Conservation (phyloP, 345 rosid species). For the Anastatica hierochuntica region DNA sequence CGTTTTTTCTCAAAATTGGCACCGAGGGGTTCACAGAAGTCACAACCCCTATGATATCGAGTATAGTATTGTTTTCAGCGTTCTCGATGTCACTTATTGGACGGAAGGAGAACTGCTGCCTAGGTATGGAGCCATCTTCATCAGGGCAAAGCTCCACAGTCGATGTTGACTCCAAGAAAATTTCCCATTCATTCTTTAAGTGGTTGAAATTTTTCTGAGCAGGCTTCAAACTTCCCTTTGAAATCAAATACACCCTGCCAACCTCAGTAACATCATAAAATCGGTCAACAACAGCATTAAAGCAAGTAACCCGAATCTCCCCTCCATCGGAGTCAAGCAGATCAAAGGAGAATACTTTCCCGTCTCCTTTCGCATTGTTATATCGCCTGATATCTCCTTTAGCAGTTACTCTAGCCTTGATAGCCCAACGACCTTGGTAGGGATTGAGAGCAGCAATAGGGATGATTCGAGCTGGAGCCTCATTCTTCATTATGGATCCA, state of each 20-base stretch:
- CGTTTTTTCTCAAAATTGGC: conserved; percentile 81
- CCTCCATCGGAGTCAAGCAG: conserved; percentile 92
- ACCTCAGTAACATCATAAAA: conserved; percentile 66
- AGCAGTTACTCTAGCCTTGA: conserved; percentile 86
- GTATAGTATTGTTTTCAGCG: conserved; percentile 62
- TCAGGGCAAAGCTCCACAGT: conserved; percentile 67
- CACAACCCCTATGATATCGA: conserved; percentile 71
- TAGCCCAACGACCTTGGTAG: conserved; percentile 90
- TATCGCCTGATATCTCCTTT: conserved; percentile 84
- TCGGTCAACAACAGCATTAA: conserved; percentile 75
- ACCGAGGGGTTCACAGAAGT: conserved; percentile 68
- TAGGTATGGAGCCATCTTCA: conserved; percentile 79
- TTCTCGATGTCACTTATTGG: conserved; percentile 74
- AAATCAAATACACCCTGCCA: conserved; percentile 72
- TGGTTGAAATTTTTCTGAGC: conserved; percentile 87
- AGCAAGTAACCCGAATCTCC: conserved; percentile 82
- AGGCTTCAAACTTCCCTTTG: conserved; percentile 82
- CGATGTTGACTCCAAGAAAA: conserved; percentile 71
- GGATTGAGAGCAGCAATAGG: conserved; percentile 83
- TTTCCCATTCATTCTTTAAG: conserved; percentile 82
- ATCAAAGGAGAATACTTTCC: conserved; percentile 85
- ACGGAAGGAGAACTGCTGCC: conserved; percentile 75
- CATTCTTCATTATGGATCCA: conserved; percentile 80
- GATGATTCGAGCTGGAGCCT: conserved; percentile 72
- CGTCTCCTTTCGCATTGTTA: conserved; percentile 86